Evolutionary conservation across 2,329 filamentous ascomycete species (phyloP).

Genomic region (Sporothrix humicola): DNA sequence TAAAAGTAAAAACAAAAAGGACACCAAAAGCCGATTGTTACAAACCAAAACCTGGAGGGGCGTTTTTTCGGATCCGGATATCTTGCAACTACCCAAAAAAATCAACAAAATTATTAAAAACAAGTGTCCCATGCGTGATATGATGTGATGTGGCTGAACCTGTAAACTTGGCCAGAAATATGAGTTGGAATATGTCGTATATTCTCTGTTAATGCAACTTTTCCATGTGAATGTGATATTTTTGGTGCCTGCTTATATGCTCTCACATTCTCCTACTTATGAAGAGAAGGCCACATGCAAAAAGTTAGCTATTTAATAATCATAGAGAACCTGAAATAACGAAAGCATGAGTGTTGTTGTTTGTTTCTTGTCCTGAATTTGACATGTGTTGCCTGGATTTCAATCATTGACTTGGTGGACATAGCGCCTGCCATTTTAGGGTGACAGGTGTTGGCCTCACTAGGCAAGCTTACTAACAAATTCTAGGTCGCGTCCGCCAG

Average conservation of each 20-base stretch:
- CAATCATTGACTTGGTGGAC: too few relatives aligned
- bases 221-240: too few relatives aligned
- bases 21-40: slow-evolving; percentile 26
- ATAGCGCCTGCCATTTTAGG: too few relatives aligned
- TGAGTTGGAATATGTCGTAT: background rate
- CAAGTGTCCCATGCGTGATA: slow-evolving; percentile 41
- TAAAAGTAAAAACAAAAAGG: slow-evolving; percentile 29
- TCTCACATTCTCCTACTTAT: too few relatives aligned
- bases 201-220: too few relatives aligned
- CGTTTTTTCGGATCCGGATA: slow-evolving; percentile 86
- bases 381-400: too few relatives aligned
- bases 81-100: slow-evolving; percentile 68
- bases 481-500: background rate
- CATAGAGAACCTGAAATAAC: too few relatives aligned
- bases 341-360: too few relatives aligned
- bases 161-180: background rate
- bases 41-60: slow-evolving; percentile 49
- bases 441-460: background rate
- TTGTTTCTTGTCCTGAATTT: too few relatives aligned
- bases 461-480: slow-evolving; percentile 28
- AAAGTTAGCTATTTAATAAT: too few relatives aligned
- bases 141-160: background rate
- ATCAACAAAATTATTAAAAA: slow-evolving; percentile 43
- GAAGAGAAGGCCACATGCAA: too few relatives aligned
- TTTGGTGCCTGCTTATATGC: too few relatives aligned